Evolutionary conservation across 1,139 yeast genomes (phyloP).

Genomic region (Entelexis paramagnoliae): DNA sequence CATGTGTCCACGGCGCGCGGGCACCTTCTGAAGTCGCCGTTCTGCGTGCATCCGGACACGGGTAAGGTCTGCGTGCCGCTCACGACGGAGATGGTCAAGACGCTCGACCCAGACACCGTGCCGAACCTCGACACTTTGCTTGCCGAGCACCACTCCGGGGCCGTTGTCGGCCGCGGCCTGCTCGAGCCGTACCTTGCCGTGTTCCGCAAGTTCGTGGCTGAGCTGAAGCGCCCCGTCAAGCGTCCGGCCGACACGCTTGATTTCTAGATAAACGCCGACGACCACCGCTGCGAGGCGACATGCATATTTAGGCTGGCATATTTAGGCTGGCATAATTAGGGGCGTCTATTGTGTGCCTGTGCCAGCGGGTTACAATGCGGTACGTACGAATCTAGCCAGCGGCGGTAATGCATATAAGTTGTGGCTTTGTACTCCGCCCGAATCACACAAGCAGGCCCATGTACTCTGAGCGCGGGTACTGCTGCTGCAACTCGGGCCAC

Average conservation of each 20-base stretch:
- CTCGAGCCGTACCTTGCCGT: constrained; percentile 65
- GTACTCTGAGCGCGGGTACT: constrained; percentile 58
- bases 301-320: no score
- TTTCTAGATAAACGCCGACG: no score
- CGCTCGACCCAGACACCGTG: constrained; percentile 69
- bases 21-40: constrained; percentile 94
- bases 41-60: constrained; percentile 93
- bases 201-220: constrained; percentile 55
- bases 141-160: constrained; percentile 34
- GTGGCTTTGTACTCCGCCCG: no score
- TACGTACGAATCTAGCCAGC: no score
- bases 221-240: constrained; percentile 48
- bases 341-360: no score
- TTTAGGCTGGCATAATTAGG: no score
- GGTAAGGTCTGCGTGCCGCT: constrained; percentile 96
- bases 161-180: constrained; percentile 45
- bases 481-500: constrained; percentile 58
- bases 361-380: no score
- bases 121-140: constrained; percentile 64
- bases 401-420: no score
- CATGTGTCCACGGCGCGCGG: constrained; percentile 84
- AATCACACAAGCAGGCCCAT: constrained; percentile 66
- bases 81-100: constrained; percentile 44
- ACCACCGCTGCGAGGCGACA: no score
- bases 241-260: constrained; percentile 31